phyloP scores from a whole-genome alignment of 2,329 filamentous ascomycete species.

The Colletotrichum viniferum region DNA sequence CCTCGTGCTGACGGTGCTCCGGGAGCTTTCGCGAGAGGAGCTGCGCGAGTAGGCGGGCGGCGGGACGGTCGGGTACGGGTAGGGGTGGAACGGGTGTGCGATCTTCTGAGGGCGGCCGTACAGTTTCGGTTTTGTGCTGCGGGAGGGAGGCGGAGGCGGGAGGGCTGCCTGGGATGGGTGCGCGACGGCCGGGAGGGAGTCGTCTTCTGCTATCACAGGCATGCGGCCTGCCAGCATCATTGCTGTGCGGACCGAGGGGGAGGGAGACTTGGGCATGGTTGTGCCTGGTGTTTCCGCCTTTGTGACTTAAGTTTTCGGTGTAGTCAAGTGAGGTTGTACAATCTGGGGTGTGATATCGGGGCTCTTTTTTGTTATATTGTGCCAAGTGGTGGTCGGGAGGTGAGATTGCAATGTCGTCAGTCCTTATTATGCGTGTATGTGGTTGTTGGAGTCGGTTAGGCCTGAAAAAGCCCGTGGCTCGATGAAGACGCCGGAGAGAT shows the following conservation, averaged over 20 bases:
- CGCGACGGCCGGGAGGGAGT: conserved; percentile 9
- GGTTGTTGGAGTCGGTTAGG: neutral
- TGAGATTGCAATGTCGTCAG: neutral
- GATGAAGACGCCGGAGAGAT: neutral
- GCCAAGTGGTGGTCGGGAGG: neutral
- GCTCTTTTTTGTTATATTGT: neutral
- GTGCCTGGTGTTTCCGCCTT: neutral
- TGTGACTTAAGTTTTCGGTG: neutral
- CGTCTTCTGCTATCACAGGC: conserved; percentile 43
- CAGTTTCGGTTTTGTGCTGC: neutral
- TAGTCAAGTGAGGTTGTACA: neutral
- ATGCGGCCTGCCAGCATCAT: conserved; percentile 33
- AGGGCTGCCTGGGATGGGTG: neutral
- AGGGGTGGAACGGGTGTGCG: conserved; percentile 6
- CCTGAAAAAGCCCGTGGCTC: neutral
- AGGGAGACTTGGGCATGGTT: conserved; percentile 21
- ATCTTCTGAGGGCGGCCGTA: neutral
- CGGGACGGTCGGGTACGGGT: conserved; percentile 14
- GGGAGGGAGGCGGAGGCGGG: neutral
- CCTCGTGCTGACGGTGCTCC: neutral
- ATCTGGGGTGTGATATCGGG: neutral
- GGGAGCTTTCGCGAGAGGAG: conserved; percentile 9
- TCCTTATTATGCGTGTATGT: neutral
- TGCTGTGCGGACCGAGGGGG: conserved; percentile 26
- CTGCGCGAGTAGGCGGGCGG: conserved; percentile 20